Evolutionary conservation across 331 rosid species (phyloP).

Genomic region (Acacia concinna): DNA sequence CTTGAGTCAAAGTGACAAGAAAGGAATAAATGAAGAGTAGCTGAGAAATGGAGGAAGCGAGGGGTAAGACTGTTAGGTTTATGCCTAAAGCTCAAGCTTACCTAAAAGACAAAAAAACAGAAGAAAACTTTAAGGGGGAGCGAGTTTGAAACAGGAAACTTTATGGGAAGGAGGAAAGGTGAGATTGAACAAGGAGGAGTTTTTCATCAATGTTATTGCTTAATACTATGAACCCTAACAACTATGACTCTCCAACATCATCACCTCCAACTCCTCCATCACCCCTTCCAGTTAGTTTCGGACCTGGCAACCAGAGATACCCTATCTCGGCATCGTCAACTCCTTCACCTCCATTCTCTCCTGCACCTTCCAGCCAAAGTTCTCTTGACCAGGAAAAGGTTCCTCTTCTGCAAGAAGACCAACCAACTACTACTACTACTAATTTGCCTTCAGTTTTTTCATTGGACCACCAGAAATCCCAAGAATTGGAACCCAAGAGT

Average conservation of each 20-base stretch:
- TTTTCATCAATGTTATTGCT: conserved; percentile 28
- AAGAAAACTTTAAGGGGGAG: conserved; percentile 13
- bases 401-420: conserved; percentile 43
- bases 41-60: conserved; percentile 34
- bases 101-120: neutral
- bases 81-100: conserved; percentile 17
- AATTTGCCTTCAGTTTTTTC: conserved; percentile 44
- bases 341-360: conserved; percentile 66
- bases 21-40: conserved; percentile 26
- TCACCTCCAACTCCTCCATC: conserved; percentile 85
- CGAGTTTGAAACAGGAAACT: conserved; percentile 9
- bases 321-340: conserved; percentile 61
- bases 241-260: conserved; percentile 53
- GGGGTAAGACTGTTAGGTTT: conserved; percentile 59
- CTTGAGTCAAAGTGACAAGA: conserved; percentile 30
- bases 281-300: conserved; percentile 74
- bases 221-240: conserved; percentile 23
- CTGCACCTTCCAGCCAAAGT: conserved; percentile 37
- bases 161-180: conserved; percentile 15
- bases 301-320: conserved; percentile 60
- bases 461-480: conserved; percentile 44
- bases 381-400: conserved; percentile 48
- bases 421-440: neutral
- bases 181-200: neutral
- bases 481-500: conserved; percentile 34